Conservation (phyloP, 1,284 basidiomycete species). For the Ceratobasidium sp. region DNA sequence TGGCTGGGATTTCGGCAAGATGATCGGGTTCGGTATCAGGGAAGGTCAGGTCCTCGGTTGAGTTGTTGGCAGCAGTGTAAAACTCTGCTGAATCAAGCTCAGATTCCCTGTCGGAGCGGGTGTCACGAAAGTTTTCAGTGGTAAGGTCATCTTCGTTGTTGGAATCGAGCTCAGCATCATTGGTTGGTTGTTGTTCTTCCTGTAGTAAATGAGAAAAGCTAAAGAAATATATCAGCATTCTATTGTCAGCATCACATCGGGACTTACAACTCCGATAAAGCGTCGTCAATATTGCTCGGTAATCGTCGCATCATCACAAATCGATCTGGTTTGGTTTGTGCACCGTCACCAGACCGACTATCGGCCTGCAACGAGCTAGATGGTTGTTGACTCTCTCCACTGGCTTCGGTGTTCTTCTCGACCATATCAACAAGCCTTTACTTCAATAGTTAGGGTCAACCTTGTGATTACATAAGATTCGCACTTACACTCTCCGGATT, state of each 20-base stretch:
- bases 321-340: neutral
- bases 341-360: neutral
- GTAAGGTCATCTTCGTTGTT: too few species aligned
- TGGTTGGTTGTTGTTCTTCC: neutral
- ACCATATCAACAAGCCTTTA: neutral
- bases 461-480: neutral
- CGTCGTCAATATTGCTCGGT: neutral
- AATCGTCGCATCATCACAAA: neutral
- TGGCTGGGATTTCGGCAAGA: neutral
- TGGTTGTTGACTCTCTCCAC: too few species aligned
- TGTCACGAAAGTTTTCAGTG: too few species aligned
- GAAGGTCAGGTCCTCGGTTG: neutral
- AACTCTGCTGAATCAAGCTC: too few species aligned
- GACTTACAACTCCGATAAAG: neutral
- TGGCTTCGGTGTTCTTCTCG: neutral
- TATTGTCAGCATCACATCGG: too few species aligned
- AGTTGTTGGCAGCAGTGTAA: slow-evolving; percentile 1
- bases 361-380: neutral
- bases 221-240: neutral
- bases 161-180: neutral
- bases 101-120: neutral
- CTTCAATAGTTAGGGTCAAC: neutral
- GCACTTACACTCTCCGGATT: neutral
- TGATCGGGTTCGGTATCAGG: neutral
- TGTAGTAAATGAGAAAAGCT: neutral